Conservation (phyloP, 1,284 basidiomycete genomes). For the Heliocybe sulcata region DNA sequence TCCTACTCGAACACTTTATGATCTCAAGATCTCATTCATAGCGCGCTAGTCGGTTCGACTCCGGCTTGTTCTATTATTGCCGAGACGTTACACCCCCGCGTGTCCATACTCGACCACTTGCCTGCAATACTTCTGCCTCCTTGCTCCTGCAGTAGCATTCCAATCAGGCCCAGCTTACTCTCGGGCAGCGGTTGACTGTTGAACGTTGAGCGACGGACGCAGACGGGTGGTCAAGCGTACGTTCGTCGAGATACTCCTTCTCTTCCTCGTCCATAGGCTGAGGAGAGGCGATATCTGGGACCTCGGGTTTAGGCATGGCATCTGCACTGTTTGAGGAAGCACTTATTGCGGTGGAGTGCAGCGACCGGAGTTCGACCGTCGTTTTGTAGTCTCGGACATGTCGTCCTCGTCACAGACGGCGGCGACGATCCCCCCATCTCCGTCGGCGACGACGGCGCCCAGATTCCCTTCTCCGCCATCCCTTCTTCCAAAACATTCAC, state of each 20-base stretch:
- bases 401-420: constrained; percentile 33
- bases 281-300: neutral
- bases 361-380: neutral
- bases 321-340: neutral
- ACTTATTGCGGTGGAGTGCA: neutral
- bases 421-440: constrained; percentile 30
- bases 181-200: constrained; percentile 62
- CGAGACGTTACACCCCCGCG: no score
- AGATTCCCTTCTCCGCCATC: constrained; percentile 6
- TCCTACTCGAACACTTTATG: no score
- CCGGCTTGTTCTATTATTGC: no score
- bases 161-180: constrained; percentile 51
- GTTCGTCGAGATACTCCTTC: constrained; percentile 25
- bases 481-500: neutral
- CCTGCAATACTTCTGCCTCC: constrained; percentile 26
- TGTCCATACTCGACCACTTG: constrained; percentile 45
- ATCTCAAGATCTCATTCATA: no score
- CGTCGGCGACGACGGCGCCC: constrained; percentile 14
- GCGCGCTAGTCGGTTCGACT: no score
- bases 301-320: neutral
- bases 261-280: constrained; percentile 5
- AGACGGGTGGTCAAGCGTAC: constrained; percentile 58
- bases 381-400: constrained; percentile 18
- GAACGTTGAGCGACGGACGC: constrained; percentile 52
- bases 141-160: constrained; percentile 37